phyloP scores from a whole-genome alignment of 306 rosid species.

The Vachellia collinsii region DNA sequence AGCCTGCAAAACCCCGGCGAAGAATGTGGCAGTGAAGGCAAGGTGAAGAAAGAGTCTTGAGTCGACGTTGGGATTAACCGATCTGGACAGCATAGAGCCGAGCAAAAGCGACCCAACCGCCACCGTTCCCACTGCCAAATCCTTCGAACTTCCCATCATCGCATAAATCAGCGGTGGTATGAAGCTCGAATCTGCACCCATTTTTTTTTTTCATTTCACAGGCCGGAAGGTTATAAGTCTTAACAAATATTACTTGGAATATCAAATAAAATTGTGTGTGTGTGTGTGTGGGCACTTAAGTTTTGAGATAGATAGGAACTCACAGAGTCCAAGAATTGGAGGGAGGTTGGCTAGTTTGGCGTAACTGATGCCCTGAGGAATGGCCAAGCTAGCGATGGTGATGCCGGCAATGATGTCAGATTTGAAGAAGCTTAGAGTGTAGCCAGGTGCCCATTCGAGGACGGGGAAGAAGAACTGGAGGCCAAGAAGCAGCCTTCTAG shows the following conservation, averaged over 20 bases:
- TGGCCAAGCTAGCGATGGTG: conserved; percentile 96
- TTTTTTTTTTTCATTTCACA: background rate
- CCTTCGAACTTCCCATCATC: conserved; percentile 60
- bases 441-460: conserved; percentile 75
- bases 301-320: conserved; percentile 15
- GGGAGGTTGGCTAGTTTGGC: conserved; percentile 94
- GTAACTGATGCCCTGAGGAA: conserved; percentile 96
- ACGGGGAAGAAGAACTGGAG: conserved; percentile 76
- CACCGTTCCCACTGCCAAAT: conserved; percentile 58
- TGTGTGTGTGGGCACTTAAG: background rate
- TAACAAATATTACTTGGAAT: background rate
- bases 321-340: conserved; percentile 91
- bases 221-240: background rate
- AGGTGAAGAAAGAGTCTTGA: conserved; percentile 81
- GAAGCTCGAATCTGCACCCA: conserved; percentile 55
- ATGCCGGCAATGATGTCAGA: conserved; percentile 82
- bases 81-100: conserved; percentile 44
- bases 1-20: conserved; percentile 85
- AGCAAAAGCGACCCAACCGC: conserved; percentile 57
- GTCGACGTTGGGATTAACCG: conserved; percentile 45
- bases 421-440: conserved; percentile 57
- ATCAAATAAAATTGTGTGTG: background rate
- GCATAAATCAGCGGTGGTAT: conserved; percentile 56
- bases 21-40: conserved; percentile 89
- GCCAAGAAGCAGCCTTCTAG: conserved; percentile 50